phyloP scores from a whole-genome alignment of 2,329 filamentous ascomycete species.

The Aspergillus transmontanensis region DNA sequence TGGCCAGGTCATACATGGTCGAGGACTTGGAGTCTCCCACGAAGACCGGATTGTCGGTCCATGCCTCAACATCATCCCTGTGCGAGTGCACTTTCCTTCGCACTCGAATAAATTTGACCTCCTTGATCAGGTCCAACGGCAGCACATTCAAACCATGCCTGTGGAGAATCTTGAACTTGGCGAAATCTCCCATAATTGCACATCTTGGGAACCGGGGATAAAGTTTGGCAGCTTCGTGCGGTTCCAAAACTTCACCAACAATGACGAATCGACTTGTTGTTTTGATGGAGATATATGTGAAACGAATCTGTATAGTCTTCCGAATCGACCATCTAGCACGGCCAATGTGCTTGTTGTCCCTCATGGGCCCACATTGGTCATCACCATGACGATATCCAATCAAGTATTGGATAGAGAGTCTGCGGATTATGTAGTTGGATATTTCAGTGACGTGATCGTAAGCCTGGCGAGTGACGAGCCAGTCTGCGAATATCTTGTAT shows the following conservation, averaged over 20 bases:
- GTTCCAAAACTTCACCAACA: neutral
- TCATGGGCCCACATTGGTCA: neutral
- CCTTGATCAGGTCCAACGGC: neutral
- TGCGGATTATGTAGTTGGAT: too few species aligned
- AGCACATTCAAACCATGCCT: neutral
- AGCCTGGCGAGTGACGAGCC: too few species aligned
- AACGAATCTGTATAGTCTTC: neutral
- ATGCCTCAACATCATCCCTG: neutral
- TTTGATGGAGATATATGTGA: neutral
- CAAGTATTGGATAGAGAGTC: neutral
- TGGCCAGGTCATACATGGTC: neutral
- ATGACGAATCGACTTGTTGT: neutral
- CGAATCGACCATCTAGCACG: neutral
- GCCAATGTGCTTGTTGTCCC: neutral
- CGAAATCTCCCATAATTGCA: neutral
- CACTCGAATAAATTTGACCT: neutral
- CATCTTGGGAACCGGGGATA: neutral
- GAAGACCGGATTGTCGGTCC: constrained; percentile 1
- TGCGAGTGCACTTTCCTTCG: too few species aligned
- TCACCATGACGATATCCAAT: neutral
- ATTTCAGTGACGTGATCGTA: too few species aligned
- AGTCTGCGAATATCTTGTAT: too few species aligned
- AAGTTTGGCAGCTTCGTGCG: neutral
- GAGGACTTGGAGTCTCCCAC: neutral
- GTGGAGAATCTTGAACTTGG: neutral